These are phyloP conservation scores for Teunomyces funiuensis DNA, from an alignment of 805 yeast species.

Conservation along the genomic window DNA sequence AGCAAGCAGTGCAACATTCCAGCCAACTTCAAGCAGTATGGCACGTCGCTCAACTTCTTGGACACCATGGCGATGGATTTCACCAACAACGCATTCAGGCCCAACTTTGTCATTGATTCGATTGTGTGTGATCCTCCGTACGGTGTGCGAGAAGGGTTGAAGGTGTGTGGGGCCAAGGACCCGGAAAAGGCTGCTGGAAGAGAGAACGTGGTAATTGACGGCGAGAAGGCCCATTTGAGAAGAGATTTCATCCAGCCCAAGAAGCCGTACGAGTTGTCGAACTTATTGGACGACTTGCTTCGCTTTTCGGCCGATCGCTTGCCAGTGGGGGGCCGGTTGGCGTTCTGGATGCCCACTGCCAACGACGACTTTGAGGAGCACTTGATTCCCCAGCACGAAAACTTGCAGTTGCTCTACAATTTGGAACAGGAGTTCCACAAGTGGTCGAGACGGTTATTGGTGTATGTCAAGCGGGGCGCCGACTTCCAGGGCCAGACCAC, in stretches of 20 bases:
- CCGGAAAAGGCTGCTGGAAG: conserved; percentile 70
- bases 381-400: conserved; percentile 75
- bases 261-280: conserved; percentile 80
- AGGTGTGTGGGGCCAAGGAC: conserved; percentile 81
- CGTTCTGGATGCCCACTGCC: conserved; percentile 98
- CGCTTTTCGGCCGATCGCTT: conserved; percentile 70
- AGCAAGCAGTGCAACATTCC: conserved; percentile 49
- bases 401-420: conserved; percentile 65
- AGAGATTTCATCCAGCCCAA: conserved; percentile 90
- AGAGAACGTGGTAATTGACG: conserved; percentile 72
- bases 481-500: conserved; percentile 49
- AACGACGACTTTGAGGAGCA: conserved; percentile 75
- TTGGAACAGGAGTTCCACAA: conserved; percentile 87
- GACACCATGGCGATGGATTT: conserved; percentile 92
- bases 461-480: conserved; percentile 65
- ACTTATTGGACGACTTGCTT: conserved; percentile 74
- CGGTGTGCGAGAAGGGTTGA: conserved; percentile 94
- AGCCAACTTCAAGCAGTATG: conserved; percentile 76
- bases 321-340: conserved; percentile 74
- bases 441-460: conserved; percentile 88
- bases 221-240: conserved; percentile 72
- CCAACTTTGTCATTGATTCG: conserved; percentile 62
- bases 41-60: conserved; percentile 53
- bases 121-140: conserved; percentile 97
- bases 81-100: conserved; percentile 81